Evolutionary conservation across 495 filamentous ascomycete genomes (phyloP).

Genomic region (Tetracladium setigerum): DNA sequence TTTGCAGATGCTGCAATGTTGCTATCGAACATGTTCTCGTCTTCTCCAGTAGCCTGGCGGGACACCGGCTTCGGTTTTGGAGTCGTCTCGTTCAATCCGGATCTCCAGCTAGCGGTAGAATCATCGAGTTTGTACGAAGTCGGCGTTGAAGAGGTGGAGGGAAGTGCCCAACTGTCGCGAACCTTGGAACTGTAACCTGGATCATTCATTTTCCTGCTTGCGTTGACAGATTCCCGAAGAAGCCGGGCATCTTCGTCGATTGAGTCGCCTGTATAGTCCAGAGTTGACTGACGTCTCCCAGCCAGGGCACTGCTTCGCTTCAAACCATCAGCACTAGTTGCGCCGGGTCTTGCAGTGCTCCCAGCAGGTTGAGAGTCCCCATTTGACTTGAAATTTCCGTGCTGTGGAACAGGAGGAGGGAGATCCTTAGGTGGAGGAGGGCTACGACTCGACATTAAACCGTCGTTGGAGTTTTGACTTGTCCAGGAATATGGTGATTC

Average conservation of each 20-base stretch:
- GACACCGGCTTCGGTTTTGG: constrained; percentile 13
- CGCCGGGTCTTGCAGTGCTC: constrained; percentile 7
- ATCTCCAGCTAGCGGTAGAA: constrained; percentile 26
- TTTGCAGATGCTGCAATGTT: constrained; percentile 33
- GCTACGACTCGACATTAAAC: constrained; percentile 40
- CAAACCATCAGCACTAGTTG: constrained; percentile 31
- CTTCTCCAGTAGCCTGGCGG: constrained; percentile 10
- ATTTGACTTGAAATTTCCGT: constrained; percentile 19
- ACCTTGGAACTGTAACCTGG: constrained; percentile 29
- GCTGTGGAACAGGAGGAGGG: constrained; percentile 28
- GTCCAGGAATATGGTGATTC: constrained; percentile 61
- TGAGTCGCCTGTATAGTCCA: constrained; percentile 29
- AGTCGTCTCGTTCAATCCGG: constrained; percentile 14
- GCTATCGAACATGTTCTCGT: constrained; percentile 38
- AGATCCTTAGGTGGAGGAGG: constrained; percentile 23
- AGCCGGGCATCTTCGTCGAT: constrained; percentile 66
- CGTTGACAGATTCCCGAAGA: constrained; percentile 53
- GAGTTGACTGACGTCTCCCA: constrained; percentile 34
- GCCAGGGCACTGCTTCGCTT: constrained; percentile 40
- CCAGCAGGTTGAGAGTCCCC: background rate
- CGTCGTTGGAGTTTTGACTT: constrained; percentile 59
- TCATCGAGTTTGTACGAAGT: constrained; percentile 30
- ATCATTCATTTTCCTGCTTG: constrained; percentile 29
- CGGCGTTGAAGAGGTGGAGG: constrained; percentile 16
- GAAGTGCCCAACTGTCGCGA: constrained; percentile 19